These are phyloP conservation scores for Metschnikowia borealis DNA, from an alignment of 805 yeast species.

Conservation along the genomic window DNA sequence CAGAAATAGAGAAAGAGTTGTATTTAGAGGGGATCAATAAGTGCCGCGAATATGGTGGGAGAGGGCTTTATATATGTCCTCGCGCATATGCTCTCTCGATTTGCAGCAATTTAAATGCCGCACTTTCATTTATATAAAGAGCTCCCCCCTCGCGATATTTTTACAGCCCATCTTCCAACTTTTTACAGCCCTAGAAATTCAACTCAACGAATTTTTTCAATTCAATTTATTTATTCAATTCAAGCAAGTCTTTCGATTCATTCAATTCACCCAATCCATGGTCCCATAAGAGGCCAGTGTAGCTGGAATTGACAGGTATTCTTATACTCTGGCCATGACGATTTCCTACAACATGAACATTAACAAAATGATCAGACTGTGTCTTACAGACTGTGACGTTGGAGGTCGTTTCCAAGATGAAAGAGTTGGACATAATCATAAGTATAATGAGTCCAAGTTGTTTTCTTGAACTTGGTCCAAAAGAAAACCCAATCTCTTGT, in stretches of 20 bases:
- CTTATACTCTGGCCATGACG: slow-evolving; percentile 1
- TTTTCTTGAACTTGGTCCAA: too few relatives aligned
- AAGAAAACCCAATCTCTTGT: too few relatives aligned
- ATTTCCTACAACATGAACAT: slow-evolving; percentile 40
- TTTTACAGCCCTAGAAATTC: background rate
- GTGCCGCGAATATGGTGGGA: background rate
- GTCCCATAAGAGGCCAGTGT: too few relatives aligned
- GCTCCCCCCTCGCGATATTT: background rate
- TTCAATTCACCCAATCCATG: too few relatives aligned
- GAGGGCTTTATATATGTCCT: slow-evolving; percentile 9
- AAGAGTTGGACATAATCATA: too few relatives aligned
- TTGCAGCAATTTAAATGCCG: slow-evolving; percentile 2
- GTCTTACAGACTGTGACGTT: slow-evolving; percentile 58
- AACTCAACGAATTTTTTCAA: too few relatives aligned
- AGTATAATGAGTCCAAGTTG: too few relatives aligned
- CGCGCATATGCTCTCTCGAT: slow-evolving; percentile 1
- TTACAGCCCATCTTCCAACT: background rate
- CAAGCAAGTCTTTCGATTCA: too few relatives aligned
- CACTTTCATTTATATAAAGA: background rate
- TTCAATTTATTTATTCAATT: too few relatives aligned
- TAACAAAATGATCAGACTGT: slow-evolving; percentile 50
- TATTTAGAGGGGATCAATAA: too few relatives aligned
- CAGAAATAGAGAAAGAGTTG: background rate
- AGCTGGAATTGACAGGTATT: too few relatives aligned
- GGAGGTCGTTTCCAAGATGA: too few relatives aligned